These are phyloP conservation scores for Dothideomycetes sp. DNA, from an alignment of 2,329 filamentous ascomycete species.

Conservation along the genomic window DNA sequence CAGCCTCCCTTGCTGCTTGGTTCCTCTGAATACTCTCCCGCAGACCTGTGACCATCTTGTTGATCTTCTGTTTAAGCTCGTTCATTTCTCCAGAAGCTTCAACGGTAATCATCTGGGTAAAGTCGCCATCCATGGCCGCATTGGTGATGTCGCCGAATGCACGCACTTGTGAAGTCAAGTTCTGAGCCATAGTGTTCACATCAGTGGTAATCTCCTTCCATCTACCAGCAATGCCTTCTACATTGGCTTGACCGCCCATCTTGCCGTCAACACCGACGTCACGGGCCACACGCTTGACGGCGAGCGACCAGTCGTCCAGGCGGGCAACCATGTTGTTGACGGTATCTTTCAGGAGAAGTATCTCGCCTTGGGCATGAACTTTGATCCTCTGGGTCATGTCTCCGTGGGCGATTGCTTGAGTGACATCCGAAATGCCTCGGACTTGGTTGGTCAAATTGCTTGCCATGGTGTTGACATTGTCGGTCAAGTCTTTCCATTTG, in stretches of 20 bases:
- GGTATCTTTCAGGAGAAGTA: constrained; percentile 84
- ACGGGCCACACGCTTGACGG: constrained; percentile 88
- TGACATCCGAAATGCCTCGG: constrained; percentile 85
- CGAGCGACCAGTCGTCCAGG: constrained; percentile 89
- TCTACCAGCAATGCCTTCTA: constrained; percentile 80
- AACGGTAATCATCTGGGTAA: constrained; percentile 91
- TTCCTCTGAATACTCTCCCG: constrained; percentile 95
- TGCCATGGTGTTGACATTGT: constrained; percentile 59
- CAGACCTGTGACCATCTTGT: constrained; percentile 95
- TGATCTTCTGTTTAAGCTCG: constrained; percentile 97
- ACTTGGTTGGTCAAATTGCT: constrained; percentile 58
- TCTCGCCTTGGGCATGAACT: constrained; percentile 89
- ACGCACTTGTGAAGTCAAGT: constrained; percentile 87
- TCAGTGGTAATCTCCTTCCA: constrained; percentile 99
- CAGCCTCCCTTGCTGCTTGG: constrained; percentile 87
- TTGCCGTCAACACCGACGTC: constrained; percentile 97
- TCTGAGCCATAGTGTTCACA: constrained; percentile 80
- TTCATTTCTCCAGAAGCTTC: constrained; percentile 99
- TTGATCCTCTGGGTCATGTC: constrained; percentile 95
- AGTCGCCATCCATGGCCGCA: constrained; percentile 90
- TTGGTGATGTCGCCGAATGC: constrained; percentile 99
- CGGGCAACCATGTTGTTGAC: constrained; percentile 99
- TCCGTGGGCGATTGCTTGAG: constrained; percentile 87
- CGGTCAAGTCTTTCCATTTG: constrained; percentile 56
- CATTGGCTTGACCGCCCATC: constrained; percentile 95